Base-by-base conservation (phyloP, 2,329 filamentous ascomycete species). In the Penicillium sp. region DNA sequence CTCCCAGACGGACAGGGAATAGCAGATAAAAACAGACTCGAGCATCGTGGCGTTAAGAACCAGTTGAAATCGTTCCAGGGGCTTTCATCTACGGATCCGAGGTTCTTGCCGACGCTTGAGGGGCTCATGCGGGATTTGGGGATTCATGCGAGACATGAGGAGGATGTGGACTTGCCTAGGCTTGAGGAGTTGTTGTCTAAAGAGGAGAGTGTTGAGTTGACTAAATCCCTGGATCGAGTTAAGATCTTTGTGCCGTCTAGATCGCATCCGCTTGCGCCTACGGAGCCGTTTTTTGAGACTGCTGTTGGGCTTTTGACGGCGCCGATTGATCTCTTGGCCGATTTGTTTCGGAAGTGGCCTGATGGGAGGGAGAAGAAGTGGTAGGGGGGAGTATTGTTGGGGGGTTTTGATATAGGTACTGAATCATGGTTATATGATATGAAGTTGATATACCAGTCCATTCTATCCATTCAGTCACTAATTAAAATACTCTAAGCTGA, bases 271-370 rank as follows among this genome's bases (percentile, higher is more conserved):
- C 70, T 65, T 19, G 76, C 79, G 6, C 80, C 80, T 0, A 76
- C 81, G 53, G 77, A 78, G 43, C 83, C 83, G 9, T 81, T 81
- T 0, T 85, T 85, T 62, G 83, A 86, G 74, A 83, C 79, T 0
- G 81, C 77, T 0, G 77, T 77, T 58, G 83, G 81, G 0, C 62
- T 87, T 19, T 58, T 87, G 70, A 73, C 80, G 0, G 82, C 83
- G 15, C 84, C 84, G 0, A 72, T 87, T 19, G 84, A 87, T 68
- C 78, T 76, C 50, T 57, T 87, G 27, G 72, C 73, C 23, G 83
- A 87, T 69, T 55, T 84, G 33, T 84, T 85, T 64, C 70, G 80
- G 34, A 82, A 81, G 67, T 87, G 84, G 61, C 82, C 82, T 29
- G 44, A n/a, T n/a, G 38, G 40, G 31, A 44, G 29, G 33, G 45